Base-by-base conservation (phyloP, 495 filamentous ascomycete genomes). In the Trypethelium eluteriae region DNA sequence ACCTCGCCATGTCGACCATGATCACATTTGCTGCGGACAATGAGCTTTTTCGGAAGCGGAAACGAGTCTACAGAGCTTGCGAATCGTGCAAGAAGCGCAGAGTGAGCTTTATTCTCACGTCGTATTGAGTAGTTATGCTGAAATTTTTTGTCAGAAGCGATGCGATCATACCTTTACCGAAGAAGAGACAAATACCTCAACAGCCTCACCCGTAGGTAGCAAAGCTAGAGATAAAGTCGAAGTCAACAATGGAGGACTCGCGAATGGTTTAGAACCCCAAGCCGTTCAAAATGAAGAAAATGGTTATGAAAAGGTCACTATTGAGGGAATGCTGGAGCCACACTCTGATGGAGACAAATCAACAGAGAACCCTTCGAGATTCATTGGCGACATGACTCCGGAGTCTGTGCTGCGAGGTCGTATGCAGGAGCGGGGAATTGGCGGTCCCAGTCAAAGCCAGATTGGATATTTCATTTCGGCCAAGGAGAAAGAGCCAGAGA, bases 21-120 rank as follows among this genome's bases (percentile, higher is more conserved):
- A 74, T 74, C 50, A 74, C 72, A 9, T 74, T 74, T 59, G 72
- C 72, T 2, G 72, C 72, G 3, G 72, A 74, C 64, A 73, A 71
- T 64, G 72, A 74, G 47, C 71, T 73, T 59, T 74, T 74, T 56
- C 36, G 71, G 62, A 74, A 74, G 67, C 69, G 72, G 7, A 74
- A 74, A 61, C 57, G 69, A 47, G 72, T 74, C 41, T 69, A 72
- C 62, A 65, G 71, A 34, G 72, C 72, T 32, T 74, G 72, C 39
- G 69, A 73, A 62, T 63, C 70, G 34, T 74, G 72, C 70, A 74
- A 74, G 71, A 74, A 71, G 62, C 70, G 71, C 39, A 63, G 72
- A 67, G 72, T 74, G 56, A 69, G 72, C 56, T 39, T 47, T 39
- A 36, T 18, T 18, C 6, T 32, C 34, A 0, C 34, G 3, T 1